Percentiles rank a stretch among this genome's conserved stretches.
Conservation (phyloP, 2,329 filamentous ascomycete species). For the Dothidotthia symphoricarpi region DNA sequence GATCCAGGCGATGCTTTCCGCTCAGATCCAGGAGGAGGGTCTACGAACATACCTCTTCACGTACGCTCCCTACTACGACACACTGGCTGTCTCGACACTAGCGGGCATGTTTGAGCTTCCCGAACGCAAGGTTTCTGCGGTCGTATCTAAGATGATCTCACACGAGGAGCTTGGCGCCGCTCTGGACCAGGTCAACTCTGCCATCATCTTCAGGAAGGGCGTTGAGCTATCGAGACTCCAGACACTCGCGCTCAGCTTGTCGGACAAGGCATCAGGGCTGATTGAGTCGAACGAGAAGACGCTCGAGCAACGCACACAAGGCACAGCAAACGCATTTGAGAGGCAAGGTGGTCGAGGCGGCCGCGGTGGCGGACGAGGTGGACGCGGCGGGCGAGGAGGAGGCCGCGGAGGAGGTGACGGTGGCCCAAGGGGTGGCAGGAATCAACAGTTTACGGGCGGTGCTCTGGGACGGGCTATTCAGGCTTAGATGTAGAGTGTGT, state of each 20-base stretch:
- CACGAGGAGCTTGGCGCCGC: constrained; percentile 97
- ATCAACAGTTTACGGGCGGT: constrained; percentile 79
- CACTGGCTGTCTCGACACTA: constrained; percentile 79
- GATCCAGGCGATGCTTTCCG: constrained; percentile 95
- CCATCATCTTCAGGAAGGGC: constrained; percentile 98
- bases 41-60: constrained; percentile 98
- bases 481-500: constrained; percentile 35
- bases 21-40: constrained; percentile 98
- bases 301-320: constrained; percentile 93
- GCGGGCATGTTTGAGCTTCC: constrained; percentile 94
- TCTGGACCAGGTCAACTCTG: constrained; percentile 94
- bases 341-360: constrained; percentile 77
- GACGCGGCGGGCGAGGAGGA: constrained; percentile 63
- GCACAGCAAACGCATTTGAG: constrained; percentile 93
- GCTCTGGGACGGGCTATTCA: constrained; percentile 63
- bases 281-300: constrained; percentile 98
- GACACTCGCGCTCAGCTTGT: constrained; percentile 87
- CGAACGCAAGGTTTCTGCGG: constrained; percentile 84
- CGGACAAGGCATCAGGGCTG: constrained; percentile 92
- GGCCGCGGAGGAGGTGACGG: constrained; percentile 61
- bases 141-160: constrained; percentile 99
- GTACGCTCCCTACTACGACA: constrained; percentile 99
- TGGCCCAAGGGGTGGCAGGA: constrained; percentile 56
- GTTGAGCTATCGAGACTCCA: constrained; percentile 96
- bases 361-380: constrained; percentile 57